Evolutionary conservation across 148 eudicot genomes (phyloP), one percentile per base, ranked within the genome.

Genomic region (Beta vulgaris): DNA sequence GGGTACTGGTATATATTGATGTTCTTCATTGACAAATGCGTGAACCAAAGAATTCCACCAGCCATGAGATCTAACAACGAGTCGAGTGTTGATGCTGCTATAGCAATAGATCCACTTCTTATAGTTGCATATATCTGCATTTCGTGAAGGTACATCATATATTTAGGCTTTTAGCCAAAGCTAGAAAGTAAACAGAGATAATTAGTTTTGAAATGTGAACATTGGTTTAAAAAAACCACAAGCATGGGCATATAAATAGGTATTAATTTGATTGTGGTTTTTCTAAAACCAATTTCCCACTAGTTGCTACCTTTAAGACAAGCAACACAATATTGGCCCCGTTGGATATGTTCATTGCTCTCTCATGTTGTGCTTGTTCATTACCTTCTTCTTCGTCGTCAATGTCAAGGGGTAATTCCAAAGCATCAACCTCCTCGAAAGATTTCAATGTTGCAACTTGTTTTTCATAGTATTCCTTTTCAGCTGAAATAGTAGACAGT

Each of bases 61-160:
- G 95, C 95, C 85, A 88, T 84, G 6, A 90, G 89, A 78, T 90
- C 95, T 67, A 90, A 82, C 81, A 90, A 78, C 0, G 95, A 90
- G 75, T 90, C 95, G 0, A 90, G 80, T 9, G 95, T 90, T 16
- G 95, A 90, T 76, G 95, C 95, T 60, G 95, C 95, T 28, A 90
- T 85, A 8, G 92, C 92, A 73, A 90, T 70, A 14, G 95, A 90
- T 59, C 89, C 90, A 76, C 92, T 90, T 65, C 77, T 86, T 40
- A 90, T 37, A 0, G 90, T 86, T 19, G 92, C 95, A 66, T 88
- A 87, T 61, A 90, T 85, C 95, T 90, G 82, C 82, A 84, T 73
- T 68, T 63, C 31, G 3, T 32, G 12, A 15, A n/a, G 16, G 39
- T 15, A 31, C 6, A n/a, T n/a, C n/a, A n/a, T n/a, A n/a, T n/a